Evolutionary conservation across 2,329 filamentous ascomycete species (phyloP).

Genomic region (Penicillium sp.): DNA sequence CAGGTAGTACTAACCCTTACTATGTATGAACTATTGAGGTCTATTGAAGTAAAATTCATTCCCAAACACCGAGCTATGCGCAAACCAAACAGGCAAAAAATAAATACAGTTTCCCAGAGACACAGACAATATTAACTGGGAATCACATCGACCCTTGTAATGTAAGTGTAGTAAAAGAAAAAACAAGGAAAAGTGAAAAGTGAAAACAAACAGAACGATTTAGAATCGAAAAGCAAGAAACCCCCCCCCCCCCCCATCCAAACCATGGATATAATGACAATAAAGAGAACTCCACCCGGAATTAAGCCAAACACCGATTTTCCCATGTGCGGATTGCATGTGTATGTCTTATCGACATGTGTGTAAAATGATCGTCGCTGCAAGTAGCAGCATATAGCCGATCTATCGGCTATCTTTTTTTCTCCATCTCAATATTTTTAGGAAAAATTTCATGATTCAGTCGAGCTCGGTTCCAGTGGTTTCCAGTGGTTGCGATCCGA

Average conservation of each 20-base stretch:
- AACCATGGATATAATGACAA: slow-evolving; percentile 7
- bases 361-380: slow-evolving; percentile 1
- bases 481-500: background rate
- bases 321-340: slow-evolving; percentile 1
- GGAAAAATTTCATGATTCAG: background rate
- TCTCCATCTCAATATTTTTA: background rate
- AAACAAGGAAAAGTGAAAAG: background rate
- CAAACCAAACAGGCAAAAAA: slow-evolving; percentile 1
- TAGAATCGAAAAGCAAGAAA: background rate
- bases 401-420: background rate
- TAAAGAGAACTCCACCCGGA: background rate
- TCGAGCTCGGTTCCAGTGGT: background rate
- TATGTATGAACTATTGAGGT: background rate
- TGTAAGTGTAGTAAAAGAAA: background rate
- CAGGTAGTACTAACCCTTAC: background rate
- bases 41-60: background rate
- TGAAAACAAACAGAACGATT: background rate
- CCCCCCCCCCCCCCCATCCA: background rate
- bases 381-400: background rate
- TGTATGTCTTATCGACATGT: background rate
- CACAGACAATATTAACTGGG: background rate
- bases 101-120: background rate
- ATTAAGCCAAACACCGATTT: slow-evolving; percentile 2
- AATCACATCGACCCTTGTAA: background rate
- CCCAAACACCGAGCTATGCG: slow-evolving; percentile 24